Base-by-base conservation (phyloP, 768 basidiomycete species). In the Tulasnella calospora region DNA sequence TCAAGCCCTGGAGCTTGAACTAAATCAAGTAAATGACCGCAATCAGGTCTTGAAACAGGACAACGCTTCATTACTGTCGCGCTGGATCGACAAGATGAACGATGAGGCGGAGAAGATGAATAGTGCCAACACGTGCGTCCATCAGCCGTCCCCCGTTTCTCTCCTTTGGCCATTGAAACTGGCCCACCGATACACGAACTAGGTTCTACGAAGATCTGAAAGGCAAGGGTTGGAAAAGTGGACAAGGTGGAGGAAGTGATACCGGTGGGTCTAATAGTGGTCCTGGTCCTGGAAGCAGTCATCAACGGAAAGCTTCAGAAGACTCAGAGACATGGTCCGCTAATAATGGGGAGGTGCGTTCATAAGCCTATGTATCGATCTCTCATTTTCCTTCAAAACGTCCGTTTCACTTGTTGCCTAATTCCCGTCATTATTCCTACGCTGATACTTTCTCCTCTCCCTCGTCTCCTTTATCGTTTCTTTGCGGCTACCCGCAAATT, bases 81-180 rank as follows among this genome's bases (percentile, higher is more conserved):
- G 97, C 23, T 99, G 98, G 97, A 88, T 99, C 12, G 98, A 99
- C 82, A 92, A 92, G 80, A 98, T 98, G 85, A 95, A 98, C 83
- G 86, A 88, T 17, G 96, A 96, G 82, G 97, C 93, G 12, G 95
- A 96, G 84, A 91, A 91, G 85, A 94, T 99, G 93, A 98, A 99
- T 85, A 93, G 94, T 82, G 94, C 92, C 19, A 94, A 95, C 83
- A 61, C 46, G 79, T 80, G 73, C 30, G 71, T 23, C 46, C 71
- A 38, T 38, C 15, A 44, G 13, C 27, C 35, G 9, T 51, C 74
- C 19, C 36, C 21, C n/a, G 12, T 8, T 35, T 17, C 47, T 41
- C 40, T 23, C 30, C 71, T 9, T 41, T 21, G n/a, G 30, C 9
- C 33, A 38, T 40, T 33, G 33, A 30, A 61, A 44, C 41, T 71